Base-by-base conservation (phyloP, 441 rosid genomes). In the Adansonia rubrostipa region DNA sequence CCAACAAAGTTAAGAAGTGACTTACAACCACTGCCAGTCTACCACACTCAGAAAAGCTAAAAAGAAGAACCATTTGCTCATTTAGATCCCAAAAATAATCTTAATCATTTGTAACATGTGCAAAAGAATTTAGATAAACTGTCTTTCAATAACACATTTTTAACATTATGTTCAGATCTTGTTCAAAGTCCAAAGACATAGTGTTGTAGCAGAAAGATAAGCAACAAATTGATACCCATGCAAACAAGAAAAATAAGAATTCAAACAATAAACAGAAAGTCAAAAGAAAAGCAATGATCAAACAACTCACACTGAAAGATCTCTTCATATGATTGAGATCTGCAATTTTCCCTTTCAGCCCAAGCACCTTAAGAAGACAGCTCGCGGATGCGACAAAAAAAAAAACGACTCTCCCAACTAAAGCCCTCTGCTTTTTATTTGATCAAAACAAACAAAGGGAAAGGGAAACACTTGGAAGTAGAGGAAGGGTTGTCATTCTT, bases 291-390 rank as follows among this genome's bases (percentile, higher is more conserved):
- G 69, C 71, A 80, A 40, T 53, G 79, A 83, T 15, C 24, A 63
- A 82, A 71, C 17, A 69, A 88, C 95, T 92, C 82, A 92, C 98
- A 87, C 84, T 79, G 80, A 86, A 88, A 85, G 89, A 87, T 88
- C 83, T 91, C 99, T 82, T 93, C 98, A 93, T 95, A 89, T 82
- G 97, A 90, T 80, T 83, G 86, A 84, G 92, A 93, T 91, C 90
- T 83, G 88, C 83, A 82, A 82, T 72, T 82, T 83, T 80, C 76
- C 80, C 72, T 71, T 60, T 67, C 77, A 82, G 78, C 78, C 77
- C 79, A 82, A 79, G 72, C 79, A 78, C 58, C 77, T 28, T 33
- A 33, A 69, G 64, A 45, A 79, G 68, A 75, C 70, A 83, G 66
- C 78, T 73, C 42, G 76, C 7, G 19, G 68, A 14, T 75, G 71